phyloP scores from a whole-genome alignment of 2,329 filamentous ascomycete species.

The Zymoseptoria brevis region DNA sequence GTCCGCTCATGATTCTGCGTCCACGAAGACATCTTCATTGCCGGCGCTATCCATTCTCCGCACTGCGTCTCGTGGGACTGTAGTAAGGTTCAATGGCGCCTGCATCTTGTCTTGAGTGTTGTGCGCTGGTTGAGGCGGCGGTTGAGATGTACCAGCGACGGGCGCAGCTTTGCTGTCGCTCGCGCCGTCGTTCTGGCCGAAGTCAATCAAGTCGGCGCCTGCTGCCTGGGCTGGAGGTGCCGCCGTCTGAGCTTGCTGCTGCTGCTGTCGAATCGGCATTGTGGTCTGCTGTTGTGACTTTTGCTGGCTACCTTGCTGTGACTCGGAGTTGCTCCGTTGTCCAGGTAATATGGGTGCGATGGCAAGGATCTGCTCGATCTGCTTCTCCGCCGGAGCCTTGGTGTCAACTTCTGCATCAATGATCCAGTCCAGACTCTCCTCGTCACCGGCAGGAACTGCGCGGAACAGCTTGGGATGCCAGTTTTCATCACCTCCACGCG shows the following conservation, averaged over 20 bases:
- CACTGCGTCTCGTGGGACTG: conserved; percentile 23
- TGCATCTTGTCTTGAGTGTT: conserved; percentile 8
- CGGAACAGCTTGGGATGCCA: conserved; percentile 88
- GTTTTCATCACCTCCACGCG: conserved; percentile 68
- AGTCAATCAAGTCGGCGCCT: conserved; percentile 49
- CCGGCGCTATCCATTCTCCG: conserved; percentile 34
- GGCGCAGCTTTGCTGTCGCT: conserved; percentile 2
- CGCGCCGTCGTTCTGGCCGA: conserved; percentile 40
- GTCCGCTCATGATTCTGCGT: conserved; percentile 33
- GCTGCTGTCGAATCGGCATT: conserved; percentile 5
- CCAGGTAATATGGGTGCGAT: conserved; percentile 80
- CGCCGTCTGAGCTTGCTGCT: background rate
- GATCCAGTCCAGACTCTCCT: conserved; percentile 91
- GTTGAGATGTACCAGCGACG: conserved; percentile 6
- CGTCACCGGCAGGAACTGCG: conserved; percentile 50
- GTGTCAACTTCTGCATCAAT: conserved; percentile 73
- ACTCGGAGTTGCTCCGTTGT: conserved; percentile 45
- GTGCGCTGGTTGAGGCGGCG: conserved; percentile 2
- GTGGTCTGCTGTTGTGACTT: conserved; percentile 5
- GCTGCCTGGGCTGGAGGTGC: conserved; percentile 11
- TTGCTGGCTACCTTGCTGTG: conserved; percentile 3
- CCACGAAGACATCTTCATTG: conserved; percentile 41
- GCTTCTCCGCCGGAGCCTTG: conserved; percentile 54
- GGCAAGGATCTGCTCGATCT: conserved; percentile 73
- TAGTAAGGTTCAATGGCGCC: conserved; percentile 7